A percentile compares a stretch with the other conserved stretches of the same genome.
Conservation (phyloP, 2,329 filamentous ascomycete species). For the Neonectria coccinea region DNA sequence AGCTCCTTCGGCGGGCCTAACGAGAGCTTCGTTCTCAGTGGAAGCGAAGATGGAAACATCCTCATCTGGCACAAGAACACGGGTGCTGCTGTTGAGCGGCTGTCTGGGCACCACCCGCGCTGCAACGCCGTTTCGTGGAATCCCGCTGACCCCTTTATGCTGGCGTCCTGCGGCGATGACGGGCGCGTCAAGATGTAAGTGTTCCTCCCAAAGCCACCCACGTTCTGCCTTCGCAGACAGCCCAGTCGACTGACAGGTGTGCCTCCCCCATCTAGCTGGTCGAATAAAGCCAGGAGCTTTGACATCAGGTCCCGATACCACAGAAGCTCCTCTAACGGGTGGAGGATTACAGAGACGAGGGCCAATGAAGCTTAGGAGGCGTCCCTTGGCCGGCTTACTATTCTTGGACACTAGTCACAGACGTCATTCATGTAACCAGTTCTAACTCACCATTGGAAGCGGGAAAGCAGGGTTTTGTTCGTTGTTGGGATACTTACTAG, state of each 20-base stretch:
- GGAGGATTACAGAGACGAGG: constrained; percentile 33
- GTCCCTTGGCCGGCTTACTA: neutral
- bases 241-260: neutral
- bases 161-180: constrained; percentile 94
- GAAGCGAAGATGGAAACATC: constrained; percentile 83
- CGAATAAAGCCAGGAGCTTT: constrained; percentile 41
- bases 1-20: constrained; percentile 88
- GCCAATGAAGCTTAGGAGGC: constrained; percentile 33
- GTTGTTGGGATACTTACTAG: constrained; percentile 20
- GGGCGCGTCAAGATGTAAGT: constrained; percentile 85
- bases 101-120: constrained; percentile 79
- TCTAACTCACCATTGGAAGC: constrained; percentile 8
- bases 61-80: constrained; percentile 93
- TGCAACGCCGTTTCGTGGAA: constrained; percentile 95
- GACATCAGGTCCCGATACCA: constrained; percentile 40
- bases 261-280: constrained; percentile 39
- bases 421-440: constrained; percentile 7
- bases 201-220: neutral
- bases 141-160: constrained; percentile 82
- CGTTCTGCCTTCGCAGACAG: neutral
- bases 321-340: constrained; percentile 37
- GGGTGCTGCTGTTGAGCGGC: constrained; percentile 78
- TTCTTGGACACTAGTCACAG: constrained; percentile 24
- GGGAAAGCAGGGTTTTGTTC: constrained; percentile 15
- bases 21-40: constrained; percentile 91